These are phyloP conservation scores for Wickerhamomyces pijperi DNA, from an alignment of 805 yeast species.

Conservation along the genomic window DNA sequence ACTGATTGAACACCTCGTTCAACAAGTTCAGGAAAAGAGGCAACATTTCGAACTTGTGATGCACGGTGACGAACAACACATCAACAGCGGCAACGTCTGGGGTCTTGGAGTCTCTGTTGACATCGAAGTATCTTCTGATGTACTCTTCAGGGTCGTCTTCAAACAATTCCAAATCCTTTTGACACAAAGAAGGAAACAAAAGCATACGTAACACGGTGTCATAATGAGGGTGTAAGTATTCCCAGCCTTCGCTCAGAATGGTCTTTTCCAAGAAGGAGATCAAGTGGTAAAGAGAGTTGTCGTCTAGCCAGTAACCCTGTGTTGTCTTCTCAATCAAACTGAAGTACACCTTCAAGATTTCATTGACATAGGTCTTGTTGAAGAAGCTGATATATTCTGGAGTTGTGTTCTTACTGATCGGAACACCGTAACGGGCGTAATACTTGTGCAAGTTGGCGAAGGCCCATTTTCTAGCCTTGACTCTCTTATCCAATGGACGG, in stretches of 20 bases:
- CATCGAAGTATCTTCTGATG: constrained; percentile 61
- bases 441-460: constrained; percentile 65
- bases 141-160: constrained; percentile 87
- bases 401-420: constrained; percentile 23
- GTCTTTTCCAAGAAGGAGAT: constrained; percentile 56
- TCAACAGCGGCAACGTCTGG: constrained; percentile 78
- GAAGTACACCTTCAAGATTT: constrained; percentile 53
- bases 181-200: constrained; percentile 66
- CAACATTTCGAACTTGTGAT: constrained; percentile 43
- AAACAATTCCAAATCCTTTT: constrained; percentile 59
- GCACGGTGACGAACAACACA: constrained; percentile 52
- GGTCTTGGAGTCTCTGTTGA: constrained; percentile 48
- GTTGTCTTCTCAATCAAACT: constrained; percentile 31
- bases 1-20: constrained; percentile 33
- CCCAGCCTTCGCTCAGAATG: constrained; percentile 48
- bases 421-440: constrained; percentile 42
- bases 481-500: constrained; percentile 36
- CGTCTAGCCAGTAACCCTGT: constrained; percentile 48
- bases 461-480: constrained; percentile 82
- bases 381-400: constrained; percentile 48
- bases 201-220: constrained; percentile 57
- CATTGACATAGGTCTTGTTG: constrained; percentile 52
- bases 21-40: constrained; percentile 45
- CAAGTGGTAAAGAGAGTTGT: constrained; percentile 51
- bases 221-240: constrained; percentile 49